Conservation (phyloP, 2,329 filamentous ascomycete genomes). For the Pseudopyricularia cyperi region DNA sequence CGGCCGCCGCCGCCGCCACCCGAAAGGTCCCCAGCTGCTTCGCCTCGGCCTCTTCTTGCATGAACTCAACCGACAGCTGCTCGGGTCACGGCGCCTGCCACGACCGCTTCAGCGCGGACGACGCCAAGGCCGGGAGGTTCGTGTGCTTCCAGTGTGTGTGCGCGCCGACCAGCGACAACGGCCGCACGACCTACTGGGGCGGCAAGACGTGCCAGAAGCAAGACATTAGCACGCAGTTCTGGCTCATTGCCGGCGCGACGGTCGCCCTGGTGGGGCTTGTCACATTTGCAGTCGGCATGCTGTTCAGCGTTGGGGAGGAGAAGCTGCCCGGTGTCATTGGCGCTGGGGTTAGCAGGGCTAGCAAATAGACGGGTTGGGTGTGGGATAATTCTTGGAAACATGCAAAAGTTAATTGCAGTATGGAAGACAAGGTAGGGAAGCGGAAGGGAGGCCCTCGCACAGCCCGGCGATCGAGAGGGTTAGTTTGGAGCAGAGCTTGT, state of each 20-base stretch:
- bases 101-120: slow-evolving; percentile 41
- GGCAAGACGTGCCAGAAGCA: slow-evolving; percentile 82
- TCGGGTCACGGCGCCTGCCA: slow-evolving; percentile 69
- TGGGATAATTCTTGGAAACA: not conserved
- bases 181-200: slow-evolving; percentile 52
- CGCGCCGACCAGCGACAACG: slow-evolving; percentile 34
- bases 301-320: slow-evolving; percentile 75
- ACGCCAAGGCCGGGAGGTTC: slow-evolving; percentile 21
- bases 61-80: slow-evolving; percentile 61
- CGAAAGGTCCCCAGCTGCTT: slow-evolving; percentile 60
- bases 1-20: slow-evolving; percentile 18
- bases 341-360: slow-evolving; percentile 67
- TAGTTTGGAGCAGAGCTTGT: not conserved
- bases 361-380: slow-evolving; percentile 32
- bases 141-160: slow-evolving; percentile 74
- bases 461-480: not conserved
- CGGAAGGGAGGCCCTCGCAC: not conserved
- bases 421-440: not conserved
- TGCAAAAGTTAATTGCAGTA: not conserved
- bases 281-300: slow-evolving; percentile 58
- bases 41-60: slow-evolving; percentile 53
- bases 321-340: slow-evolving; percentile 88
- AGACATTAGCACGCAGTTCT: slow-evolving; percentile 81
- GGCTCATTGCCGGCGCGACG: slow-evolving; percentile 67
- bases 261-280: slow-evolving; percentile 57